phyloP scores from a whole-genome alignment of 2,329 filamentous ascomycete species.

The Dactylonectria estremocensis region DNA sequence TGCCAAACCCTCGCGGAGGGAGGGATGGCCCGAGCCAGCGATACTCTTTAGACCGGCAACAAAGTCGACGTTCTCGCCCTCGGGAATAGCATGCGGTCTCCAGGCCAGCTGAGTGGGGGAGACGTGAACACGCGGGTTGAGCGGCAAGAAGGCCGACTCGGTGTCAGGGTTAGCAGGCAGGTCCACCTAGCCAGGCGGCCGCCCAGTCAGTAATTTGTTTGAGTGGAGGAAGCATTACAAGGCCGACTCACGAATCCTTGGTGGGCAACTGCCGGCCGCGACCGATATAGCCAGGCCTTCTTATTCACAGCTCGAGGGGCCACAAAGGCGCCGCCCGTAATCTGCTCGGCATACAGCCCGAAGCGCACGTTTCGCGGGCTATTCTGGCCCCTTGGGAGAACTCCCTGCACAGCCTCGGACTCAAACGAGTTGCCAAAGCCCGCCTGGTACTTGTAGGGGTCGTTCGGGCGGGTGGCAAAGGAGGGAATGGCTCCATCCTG shows the following conservation, averaged over 20 bases:
- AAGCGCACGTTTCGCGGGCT: constrained; percentile 56
- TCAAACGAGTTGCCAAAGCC: constrained; percentile 64
- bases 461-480: constrained; percentile 58
- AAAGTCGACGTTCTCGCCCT: constrained; percentile 57
- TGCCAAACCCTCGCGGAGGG: constrained; percentile 62
- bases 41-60: constrained; percentile 63
- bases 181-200: constrained; percentile 3
- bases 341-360: constrained; percentile 59
- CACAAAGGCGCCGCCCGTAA: constrained; percentile 55
- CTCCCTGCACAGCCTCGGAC: constrained; percentile 61
- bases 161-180: constrained; percentile 20
- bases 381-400: constrained; percentile 61
- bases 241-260: constrained; percentile 37
- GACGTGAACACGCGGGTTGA: constrained; percentile 37
- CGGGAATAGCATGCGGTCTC: constrained; percentile 32
- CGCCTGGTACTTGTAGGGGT: constrained; percentile 69
- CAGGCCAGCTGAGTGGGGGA: constrained; percentile 38
- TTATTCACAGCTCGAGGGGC: constrained; percentile 47
- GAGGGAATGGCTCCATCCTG: constrained; percentile 68
- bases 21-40: constrained; percentile 64
- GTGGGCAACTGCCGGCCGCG: constrained; percentile 47
- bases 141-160: constrained; percentile 34
- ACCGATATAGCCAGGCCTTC: constrained; percentile 48
- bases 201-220: background rate
- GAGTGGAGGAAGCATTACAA: background rate